phyloP scores from a whole-genome alignment of 1,139 yeast species.

The Petasospora fabianii region DNA sequence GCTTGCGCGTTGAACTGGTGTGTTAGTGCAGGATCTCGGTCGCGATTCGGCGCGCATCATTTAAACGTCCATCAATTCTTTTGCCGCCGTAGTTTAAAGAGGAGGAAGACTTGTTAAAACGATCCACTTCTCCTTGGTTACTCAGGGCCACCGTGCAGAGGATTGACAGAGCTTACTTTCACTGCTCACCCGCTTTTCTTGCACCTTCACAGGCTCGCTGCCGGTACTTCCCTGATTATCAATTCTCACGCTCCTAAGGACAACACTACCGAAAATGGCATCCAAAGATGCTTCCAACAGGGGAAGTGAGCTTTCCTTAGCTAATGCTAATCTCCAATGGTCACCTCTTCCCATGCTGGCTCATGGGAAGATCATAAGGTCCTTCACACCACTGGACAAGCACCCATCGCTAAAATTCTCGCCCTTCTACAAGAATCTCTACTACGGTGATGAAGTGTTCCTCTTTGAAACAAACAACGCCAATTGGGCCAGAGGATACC shows the following conservation, averaged over 20 bases:
- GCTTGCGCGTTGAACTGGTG: too few relatives aligned
- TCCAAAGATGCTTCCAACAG: conserved; percentile 2
- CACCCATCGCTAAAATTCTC: conserved; percentile 31
- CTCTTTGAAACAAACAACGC: conserved; percentile 64
- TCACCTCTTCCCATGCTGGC: conserved; percentile 39
- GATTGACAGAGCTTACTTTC: too few relatives aligned
- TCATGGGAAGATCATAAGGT: conserved; percentile 51
- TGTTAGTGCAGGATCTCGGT: not conserved
- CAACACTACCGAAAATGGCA: not conserved
- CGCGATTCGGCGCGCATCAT: not conserved
- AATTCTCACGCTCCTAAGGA: not conserved
- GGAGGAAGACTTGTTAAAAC: too few relatives aligned
- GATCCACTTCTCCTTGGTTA: too few relatives aligned
- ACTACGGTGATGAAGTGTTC: conserved; percentile 79
- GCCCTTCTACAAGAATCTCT: conserved; percentile 48
- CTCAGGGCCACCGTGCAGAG: too few relatives aligned
- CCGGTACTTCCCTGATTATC: too few relatives aligned
- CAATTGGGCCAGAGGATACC: conserved; percentile 81
- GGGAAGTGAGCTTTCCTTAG: conserved; percentile 6
- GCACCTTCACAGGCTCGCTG: too few relatives aligned
- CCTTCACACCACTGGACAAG: conserved; percentile 58
- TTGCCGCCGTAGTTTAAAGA: too few relatives aligned
- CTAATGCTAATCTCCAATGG: conserved; percentile 34
- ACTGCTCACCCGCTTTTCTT: too few relatives aligned
- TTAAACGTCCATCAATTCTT: too few relatives aligned